phyloP scores from a whole-genome alignment of 2,329 filamentous ascomycete species.

The Calonectria leucothoes region DNA sequence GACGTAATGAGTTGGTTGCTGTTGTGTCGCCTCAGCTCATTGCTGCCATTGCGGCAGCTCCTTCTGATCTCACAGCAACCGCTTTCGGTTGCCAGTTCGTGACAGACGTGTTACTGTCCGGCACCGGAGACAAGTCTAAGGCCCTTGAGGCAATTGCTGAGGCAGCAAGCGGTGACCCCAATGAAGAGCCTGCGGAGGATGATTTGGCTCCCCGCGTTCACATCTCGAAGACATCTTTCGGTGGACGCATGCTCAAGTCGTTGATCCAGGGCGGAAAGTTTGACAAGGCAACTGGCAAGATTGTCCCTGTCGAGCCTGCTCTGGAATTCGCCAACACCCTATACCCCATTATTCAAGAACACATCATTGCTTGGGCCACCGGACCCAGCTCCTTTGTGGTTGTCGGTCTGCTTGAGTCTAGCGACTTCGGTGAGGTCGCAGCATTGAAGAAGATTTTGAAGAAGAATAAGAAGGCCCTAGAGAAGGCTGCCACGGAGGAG shows the following conservation, averaged over 20 bases:
- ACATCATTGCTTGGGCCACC: conserved; percentile 85
- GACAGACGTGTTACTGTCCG: conserved; percentile 82
- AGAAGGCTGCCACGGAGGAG: conserved; percentile 73
- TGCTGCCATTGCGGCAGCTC: conserved; percentile 75
- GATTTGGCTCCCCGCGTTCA: conserved; percentile 59
- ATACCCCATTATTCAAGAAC: conserved; percentile 82
- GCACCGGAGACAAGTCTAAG: conserved; percentile 78
- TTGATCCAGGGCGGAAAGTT: conserved; percentile 91
- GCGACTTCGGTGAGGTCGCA: conserved; percentile 73
- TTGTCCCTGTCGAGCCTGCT: conserved; percentile 79
- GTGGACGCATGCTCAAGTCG: conserved; percentile 89
- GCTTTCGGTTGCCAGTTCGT: conserved; percentile 91
- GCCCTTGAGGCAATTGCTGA: conserved; percentile 79
- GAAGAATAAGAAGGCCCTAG: conserved; percentile 77
- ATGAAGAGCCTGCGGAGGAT: conserved; percentile 52
- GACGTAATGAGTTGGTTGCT: conserved; percentile 81
- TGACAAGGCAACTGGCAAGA: conserved; percentile 77
- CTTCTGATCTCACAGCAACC: conserved; percentile 76
- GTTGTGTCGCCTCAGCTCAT: conserved; percentile 81
- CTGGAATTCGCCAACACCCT: conserved; percentile 84
- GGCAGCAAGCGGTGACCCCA: conserved; percentile 69
- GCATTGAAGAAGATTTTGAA: conserved; percentile 77
- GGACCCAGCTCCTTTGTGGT: conserved; percentile 89
- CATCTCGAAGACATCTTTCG: conserved; percentile 70
- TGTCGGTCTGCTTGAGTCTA: conserved; percentile 81